Conservation (phyloP, 1,284 basidiomycete genomes). For the Cutaneotrichosporon cavernicola region DNA sequence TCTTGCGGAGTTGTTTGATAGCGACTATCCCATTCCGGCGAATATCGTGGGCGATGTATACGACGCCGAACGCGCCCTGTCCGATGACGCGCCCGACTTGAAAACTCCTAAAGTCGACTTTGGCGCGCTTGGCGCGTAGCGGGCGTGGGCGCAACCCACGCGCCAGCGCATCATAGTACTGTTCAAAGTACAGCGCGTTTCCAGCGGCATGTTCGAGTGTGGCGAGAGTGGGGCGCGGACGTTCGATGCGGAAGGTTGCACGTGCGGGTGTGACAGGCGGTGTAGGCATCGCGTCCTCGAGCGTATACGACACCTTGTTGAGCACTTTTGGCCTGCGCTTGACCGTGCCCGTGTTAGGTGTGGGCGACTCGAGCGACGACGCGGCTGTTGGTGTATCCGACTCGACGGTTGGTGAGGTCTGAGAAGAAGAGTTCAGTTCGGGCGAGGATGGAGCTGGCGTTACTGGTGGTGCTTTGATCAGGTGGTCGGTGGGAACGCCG, state of each 20-base stretch:
- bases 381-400: slow-evolving; percentile 2
- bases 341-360: slow-evolving; percentile 1
- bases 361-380: background rate
- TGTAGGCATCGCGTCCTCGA: background rate
- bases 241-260: background rate
- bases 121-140: slow-evolving; percentile 50
- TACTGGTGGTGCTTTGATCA: slow-evolving; percentile 1
- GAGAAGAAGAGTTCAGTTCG: background rate
- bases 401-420: background rate
- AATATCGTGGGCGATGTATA: slow-evolving; percentile 82
- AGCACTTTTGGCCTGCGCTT: slow-evolving; percentile 19
- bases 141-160: slow-evolving; percentile 14
- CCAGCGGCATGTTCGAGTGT: slow-evolving; percentile 92
- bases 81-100: slow-evolving; percentile 91
- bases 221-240: slow-evolving; percentile 68
- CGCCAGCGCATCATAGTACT: slow-evolving; percentile 87
- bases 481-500: slow-evolving; percentile 6
- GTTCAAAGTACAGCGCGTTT: slow-evolving; percentile 92
- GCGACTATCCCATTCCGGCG: slow-evolving; percentile 78
- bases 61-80: slow-evolving; percentile 95
- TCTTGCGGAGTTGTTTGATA: slow-evolving; percentile 97
- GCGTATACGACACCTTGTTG: slow-evolving; percentile 21
- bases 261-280: slow-evolving; percentile 5
- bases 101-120: slow-evolving; percentile 81
- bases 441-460: background rate